Evolutionary conservation across 2,329 filamentous ascomycete species (phyloP).

Genomic region (Sporothrix inflata): DNA sequence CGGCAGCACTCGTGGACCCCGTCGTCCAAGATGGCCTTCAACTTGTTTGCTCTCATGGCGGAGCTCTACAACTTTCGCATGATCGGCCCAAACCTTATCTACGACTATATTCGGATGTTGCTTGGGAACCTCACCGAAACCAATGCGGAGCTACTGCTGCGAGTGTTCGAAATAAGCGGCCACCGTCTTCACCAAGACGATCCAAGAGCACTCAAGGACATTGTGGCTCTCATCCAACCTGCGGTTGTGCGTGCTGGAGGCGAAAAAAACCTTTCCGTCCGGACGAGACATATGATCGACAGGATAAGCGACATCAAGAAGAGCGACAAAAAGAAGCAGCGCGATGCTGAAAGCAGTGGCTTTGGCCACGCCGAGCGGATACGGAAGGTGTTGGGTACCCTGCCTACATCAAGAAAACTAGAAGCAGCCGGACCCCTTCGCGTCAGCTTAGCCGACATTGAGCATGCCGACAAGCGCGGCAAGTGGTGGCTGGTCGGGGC

Average conservation of each 20-base stretch:
- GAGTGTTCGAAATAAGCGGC: slow-evolving; percentile 80
- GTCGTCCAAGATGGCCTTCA: slow-evolving; percentile 66
- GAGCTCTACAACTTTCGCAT: slow-evolving; percentile 93
- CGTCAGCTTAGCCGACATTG: slow-evolving; percentile 80
- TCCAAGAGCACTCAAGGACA: slow-evolving; percentile 83
- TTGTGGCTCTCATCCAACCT: slow-evolving; percentile 77
- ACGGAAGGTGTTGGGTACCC: slow-evolving; percentile 80
- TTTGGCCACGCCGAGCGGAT: slow-evolving; percentile 85
- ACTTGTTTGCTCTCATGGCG: slow-evolving; percentile 80
- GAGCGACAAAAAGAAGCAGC: slow-evolving; percentile 75
- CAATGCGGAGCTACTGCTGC: slow-evolving; percentile 85
- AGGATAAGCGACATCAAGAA: slow-evolving; percentile 94
- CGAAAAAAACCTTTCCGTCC: slow-evolving; percentile 73
- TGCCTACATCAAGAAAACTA: slow-evolving; percentile 64
- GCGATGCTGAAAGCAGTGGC: slow-evolving; percentile 56
- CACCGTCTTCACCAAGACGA: slow-evolving; percentile 86
- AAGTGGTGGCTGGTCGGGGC: slow-evolving; percentile 99
- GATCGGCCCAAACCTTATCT: slow-evolving; percentile 78
- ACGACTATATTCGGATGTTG: slow-evolving; percentile 85
- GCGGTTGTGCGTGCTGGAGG: slow-evolving; percentile 66
- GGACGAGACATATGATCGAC: slow-evolving; percentile 97
- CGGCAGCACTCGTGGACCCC: slow-evolving; percentile 26
- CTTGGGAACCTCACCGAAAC: slow-evolving; percentile 75
- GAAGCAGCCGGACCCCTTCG: slow-evolving; percentile 81
- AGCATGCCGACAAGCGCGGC: slow-evolving; percentile 79